These are phyloP conservation scores for Orbilia blumenaviensis DNA, from an alignment of 2,329 filamentous ascomycete species.

Conservation along the genomic window DNA sequence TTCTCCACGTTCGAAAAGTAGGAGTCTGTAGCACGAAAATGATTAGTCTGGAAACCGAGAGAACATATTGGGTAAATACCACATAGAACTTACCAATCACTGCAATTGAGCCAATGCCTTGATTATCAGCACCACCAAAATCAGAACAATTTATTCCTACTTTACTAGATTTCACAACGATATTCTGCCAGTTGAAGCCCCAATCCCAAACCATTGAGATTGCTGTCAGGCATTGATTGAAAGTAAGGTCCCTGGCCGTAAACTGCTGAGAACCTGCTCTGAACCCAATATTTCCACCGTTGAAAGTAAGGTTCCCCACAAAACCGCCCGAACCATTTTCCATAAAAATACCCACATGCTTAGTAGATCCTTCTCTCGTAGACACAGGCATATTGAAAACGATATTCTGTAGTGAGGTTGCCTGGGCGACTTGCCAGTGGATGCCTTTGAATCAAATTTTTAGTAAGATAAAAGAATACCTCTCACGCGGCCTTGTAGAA, in stretches of 20 bases:
- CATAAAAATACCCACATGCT: conserved; percentile 66
- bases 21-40: conserved; percentile 75
- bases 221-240: conserved; percentile 65
- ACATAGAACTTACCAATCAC: conserved; percentile 68
- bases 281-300: conserved; percentile 69
- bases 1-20: conserved; percentile 81
- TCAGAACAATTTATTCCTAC: conserved; percentile 67
- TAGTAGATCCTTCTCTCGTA: neutral
- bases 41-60: conserved; percentile 65
- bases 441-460: neutral
- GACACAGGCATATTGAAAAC: neutral
- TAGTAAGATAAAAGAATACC: neutral
- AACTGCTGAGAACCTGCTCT: conserved; percentile 55
- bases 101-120: conserved; percentile 6
- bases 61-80: conserved; percentile 76
- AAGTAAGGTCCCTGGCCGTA: conserved; percentile 68
- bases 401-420: conserved; percentile 61
- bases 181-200: conserved; percentile 69
- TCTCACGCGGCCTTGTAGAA: neutral
- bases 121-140: neutral
- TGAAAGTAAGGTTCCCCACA: conserved; percentile 62
- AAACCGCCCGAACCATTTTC: conserved; percentile 63
- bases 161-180: conserved; percentile 66
- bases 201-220: conserved; percentile 71
- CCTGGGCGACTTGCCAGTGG: conserved; percentile 60